Conservation (phyloP, 2,329 filamentous ascomycete species). For the Pseudogymnoascus sp. region DNA sequence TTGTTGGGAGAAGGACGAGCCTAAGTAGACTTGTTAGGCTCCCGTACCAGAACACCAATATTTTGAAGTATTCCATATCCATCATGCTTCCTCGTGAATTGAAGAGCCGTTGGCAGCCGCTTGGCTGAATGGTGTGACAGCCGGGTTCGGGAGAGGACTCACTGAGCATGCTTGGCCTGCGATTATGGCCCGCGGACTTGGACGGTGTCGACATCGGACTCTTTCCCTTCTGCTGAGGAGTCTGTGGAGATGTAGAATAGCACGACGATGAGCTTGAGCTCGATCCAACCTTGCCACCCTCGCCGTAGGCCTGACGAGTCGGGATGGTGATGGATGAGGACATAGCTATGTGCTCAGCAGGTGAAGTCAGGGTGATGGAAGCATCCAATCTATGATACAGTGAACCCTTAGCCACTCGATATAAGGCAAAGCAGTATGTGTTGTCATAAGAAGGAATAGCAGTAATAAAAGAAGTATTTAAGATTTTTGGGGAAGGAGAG, state of each 20-base stretch:
- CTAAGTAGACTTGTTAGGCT: constrained; percentile 39
- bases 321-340: constrained; percentile 66
- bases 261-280: constrained; percentile 39
- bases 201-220: constrained; percentile 30
- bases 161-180: constrained; percentile 58
- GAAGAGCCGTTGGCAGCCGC: not conserved
- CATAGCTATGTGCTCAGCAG: constrained; percentile 33
- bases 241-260: constrained; percentile 48
- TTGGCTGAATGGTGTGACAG: not conserved
- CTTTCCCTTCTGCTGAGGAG: constrained; percentile 37
- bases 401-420: not conserved
- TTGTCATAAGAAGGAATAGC: not conserved
- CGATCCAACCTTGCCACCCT: constrained; percentile 35
- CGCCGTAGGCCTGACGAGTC: constrained; percentile 33
- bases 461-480: not conserved
- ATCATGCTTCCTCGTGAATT: not conserved
- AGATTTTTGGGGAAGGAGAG: not conserved
- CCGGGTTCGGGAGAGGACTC: constrained; percentile 26
- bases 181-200: constrained; percentile 36
- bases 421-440: not conserved
- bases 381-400: constrained; percentile 4
- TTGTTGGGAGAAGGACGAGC: constrained; percentile 62
- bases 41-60: not conserved
- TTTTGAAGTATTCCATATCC: not conserved
- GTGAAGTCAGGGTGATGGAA: not conserved